These are phyloP conservation scores for Solanum pimpinellifolium DNA, from an alignment of 257 asterid species.

Conservation along the genomic window DNA sequence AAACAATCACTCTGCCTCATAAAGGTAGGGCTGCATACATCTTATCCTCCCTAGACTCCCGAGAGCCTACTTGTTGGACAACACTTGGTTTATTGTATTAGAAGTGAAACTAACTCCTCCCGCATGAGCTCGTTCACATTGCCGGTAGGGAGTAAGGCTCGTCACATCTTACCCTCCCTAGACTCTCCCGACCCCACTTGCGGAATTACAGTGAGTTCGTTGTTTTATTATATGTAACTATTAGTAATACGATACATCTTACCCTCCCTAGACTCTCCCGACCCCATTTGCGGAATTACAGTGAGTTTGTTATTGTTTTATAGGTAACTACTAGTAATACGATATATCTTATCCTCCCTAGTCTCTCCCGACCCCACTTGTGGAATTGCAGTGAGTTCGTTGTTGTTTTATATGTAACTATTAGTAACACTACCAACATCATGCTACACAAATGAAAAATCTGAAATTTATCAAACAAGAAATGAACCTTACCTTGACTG, in stretches of 20 bases:
- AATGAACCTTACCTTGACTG: slow-evolving; percentile 33
- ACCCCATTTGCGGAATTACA: not conserved
- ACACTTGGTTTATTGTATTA: not conserved
- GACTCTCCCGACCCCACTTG: not conserved
- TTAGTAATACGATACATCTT: not conserved
- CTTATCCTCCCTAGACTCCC: not conserved
- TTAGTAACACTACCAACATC: not conserved
- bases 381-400: too few relatives aligned
- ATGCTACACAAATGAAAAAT: not conserved
- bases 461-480: not conserved
- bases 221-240: too few relatives aligned
- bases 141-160: not conserved
- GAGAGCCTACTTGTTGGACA: not conserved
- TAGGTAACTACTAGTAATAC: too few relatives aligned
- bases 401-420: not conserved
- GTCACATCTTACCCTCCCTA: not conserved
- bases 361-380: too few relatives aligned
- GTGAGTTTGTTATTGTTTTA: not conserved
- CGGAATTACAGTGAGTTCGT: not conserved
- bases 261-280: not conserved
- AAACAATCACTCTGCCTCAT: not conserved
- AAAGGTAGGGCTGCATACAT: not conserved
- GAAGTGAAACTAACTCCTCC: not conserved
- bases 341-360: too few relatives aligned
- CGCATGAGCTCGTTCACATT: not conserved